Percentiles rank a stretch among this genome's conserved stretches.
These are phyloP conservation scores for Meredithiella fracta DNA, from an alignment of 2,329 filamentous ascomycete genomes.

Conservation along the genomic window DNA sequence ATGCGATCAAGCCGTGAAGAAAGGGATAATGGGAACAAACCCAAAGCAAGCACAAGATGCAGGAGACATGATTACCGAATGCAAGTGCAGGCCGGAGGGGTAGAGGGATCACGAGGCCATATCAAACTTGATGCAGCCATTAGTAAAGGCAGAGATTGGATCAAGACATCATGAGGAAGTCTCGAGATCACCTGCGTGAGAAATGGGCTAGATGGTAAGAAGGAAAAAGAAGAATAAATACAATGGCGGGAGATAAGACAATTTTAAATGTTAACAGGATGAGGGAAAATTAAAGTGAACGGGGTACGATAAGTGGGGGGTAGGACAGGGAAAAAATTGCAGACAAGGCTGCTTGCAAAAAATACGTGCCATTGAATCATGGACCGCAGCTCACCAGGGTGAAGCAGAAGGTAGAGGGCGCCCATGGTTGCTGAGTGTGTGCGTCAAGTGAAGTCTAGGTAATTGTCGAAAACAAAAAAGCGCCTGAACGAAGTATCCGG, in stretches of 20 bases:
- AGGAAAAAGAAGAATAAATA: background rate
- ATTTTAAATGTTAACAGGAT: background rate
- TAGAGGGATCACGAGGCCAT: background rate
- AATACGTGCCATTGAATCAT: slow-evolving; percentile 70
- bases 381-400: slow-evolving; percentile 61
- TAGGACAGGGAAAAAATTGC: slow-evolving; percentile 14
- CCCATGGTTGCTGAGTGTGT: slow-evolving; percentile 31
- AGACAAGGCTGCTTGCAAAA: slow-evolving; percentile 1
- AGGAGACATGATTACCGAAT: background rate
- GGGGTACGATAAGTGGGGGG: slow-evolving; percentile 15
- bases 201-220: background rate
- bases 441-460: background rate
- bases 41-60: background rate
- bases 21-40: background rate
- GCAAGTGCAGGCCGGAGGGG: background rate
- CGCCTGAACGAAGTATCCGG: background rate
- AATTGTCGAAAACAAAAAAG: background rate
- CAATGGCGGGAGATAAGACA: background rate
- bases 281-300: slow-evolving; percentile 5
- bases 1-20: background rate
- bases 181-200: background rate
- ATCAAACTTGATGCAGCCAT: slow-evolving; percentile 1
- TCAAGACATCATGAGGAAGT: background rate
- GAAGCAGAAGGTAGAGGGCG: slow-evolving; percentile 54
- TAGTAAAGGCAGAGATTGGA: background rate